A percentile compares a stretch with the other conserved stretches of the same genome.
Evolutionary conservation across 164 flowering plant species (phyloP).

Genomic region (Vitis vinifera): DNA sequence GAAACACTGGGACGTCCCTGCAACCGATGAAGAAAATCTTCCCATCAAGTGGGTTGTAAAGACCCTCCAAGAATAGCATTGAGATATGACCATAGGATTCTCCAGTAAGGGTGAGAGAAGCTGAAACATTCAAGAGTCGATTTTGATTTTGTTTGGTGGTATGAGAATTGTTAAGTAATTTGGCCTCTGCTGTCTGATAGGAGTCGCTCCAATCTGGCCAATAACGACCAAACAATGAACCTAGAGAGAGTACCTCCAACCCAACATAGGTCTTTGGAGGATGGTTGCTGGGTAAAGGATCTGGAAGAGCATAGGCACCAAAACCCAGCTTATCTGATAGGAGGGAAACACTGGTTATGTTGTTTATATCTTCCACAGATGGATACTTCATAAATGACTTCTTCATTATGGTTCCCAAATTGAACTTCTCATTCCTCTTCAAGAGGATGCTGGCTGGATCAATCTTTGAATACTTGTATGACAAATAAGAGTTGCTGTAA

Average conservation of each 20-base stretch:
- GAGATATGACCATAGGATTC: not conserved
- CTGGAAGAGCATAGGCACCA: not conserved
- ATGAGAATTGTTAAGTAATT: no score
- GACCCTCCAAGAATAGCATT: slow-evolving; percentile 9
- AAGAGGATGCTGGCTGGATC: not conserved
- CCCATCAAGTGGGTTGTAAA: slow-evolving; percentile 8
- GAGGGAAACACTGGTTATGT: not conserved
- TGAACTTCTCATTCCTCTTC: not conserved
- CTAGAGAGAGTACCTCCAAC: not conserved
- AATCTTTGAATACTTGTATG: slow-evolving; percentile 13
- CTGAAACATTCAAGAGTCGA: slow-evolving; percentile 8
- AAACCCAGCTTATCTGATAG: slow-evolving; percentile 2
- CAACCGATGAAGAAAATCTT: slow-evolving; percentile 10
- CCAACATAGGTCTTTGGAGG: not conserved
- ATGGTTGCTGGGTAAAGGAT: not conserved
- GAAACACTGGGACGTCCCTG: not conserved
- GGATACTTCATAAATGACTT: slow-evolving; percentile 1
- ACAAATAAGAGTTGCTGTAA: not conserved
- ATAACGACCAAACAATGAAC: not conserved
- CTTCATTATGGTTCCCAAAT: not conserved
- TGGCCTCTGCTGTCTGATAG: no score
- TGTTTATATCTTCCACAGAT: not conserved
- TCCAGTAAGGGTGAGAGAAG: not conserved
- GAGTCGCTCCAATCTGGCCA: no score
- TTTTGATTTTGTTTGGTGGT: no score